phyloP scores from a whole-genome alignment of 129 eudicot genomes.

The Artemisia argyi region DNA sequence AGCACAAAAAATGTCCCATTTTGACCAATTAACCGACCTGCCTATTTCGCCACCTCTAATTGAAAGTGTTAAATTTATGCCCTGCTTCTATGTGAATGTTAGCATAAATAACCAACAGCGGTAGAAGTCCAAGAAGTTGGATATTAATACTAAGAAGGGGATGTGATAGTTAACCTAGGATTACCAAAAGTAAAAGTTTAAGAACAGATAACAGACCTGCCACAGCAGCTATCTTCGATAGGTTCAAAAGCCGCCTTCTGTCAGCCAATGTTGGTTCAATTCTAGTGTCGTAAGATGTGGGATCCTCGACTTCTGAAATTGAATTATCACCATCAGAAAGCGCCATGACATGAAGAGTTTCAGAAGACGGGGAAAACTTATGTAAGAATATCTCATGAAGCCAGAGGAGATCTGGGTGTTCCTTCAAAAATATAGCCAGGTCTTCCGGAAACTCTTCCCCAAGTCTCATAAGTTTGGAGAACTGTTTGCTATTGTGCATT shows the following conservation, averaged over 20 bases:
- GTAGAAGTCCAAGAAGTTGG: background rate
- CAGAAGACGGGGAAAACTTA: slow-evolving; percentile 77
- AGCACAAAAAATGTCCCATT: too few species aligned
- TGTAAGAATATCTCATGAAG: slow-evolving; percentile 86
- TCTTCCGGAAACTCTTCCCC: slow-evolving; percentile 95
- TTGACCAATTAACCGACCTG: too few species aligned
- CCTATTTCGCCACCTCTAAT: too few species aligned
- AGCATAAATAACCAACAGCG: background rate
- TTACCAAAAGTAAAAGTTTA: background rate
- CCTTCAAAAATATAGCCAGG: slow-evolving; percentile 67
- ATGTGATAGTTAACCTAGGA: background rate
- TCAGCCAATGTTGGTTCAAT: slow-evolving; percentile 50
- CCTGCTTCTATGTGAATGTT: too few species aligned
- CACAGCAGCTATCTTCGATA: slow-evolving; percentile 82
- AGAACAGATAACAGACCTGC: slow-evolving; percentile 65
- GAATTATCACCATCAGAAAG: slow-evolving; percentile 52
- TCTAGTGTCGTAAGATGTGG: slow-evolving; percentile 24
- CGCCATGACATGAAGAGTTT: slow-evolving; percentile 75
- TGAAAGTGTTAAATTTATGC: background rate
- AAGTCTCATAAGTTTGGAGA: slow-evolving; percentile 77
- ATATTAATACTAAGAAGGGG: background rate
- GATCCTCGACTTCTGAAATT: slow-evolving; percentile 37
- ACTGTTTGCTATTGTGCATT: slow-evolving; percentile 61
- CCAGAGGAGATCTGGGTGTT: slow-evolving; percentile 80
- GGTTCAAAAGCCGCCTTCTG: slow-evolving; percentile 76